phyloP scores from a whole-genome alignment of 2,329 filamentous ascomycete genomes.

The Nigrospora osmanthi region DNA sequence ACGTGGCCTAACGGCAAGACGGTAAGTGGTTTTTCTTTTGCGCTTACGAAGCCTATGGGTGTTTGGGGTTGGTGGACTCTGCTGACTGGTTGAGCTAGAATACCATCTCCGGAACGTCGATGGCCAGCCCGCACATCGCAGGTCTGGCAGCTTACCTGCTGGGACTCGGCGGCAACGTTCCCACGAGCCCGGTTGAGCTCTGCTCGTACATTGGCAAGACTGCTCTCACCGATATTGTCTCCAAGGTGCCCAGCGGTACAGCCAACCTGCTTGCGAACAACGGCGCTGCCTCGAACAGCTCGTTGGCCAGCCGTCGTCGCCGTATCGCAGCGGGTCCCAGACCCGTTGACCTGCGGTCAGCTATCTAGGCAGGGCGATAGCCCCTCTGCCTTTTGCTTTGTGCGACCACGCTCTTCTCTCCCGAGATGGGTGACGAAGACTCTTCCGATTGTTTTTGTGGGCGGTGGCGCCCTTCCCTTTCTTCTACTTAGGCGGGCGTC shows the following conservation, averaged over 20 bases:
- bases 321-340: no score
- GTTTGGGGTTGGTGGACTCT: conserved; percentile 7
- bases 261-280: conserved; percentile 27
- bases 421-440: no score
- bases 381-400: no score
- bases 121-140: conserved; percentile 26
- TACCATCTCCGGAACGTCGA: conserved; percentile 39
- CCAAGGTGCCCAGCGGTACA: conserved; percentile 22
- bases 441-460: no score
- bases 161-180: background rate
- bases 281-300: conserved; percentile 10
- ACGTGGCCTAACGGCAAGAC: conserved; percentile 33
- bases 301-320: no score
- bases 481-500: no score
- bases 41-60: background rate
- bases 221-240: conserved; percentile 29
- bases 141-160: conserved; percentile 27
- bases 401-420: no score
- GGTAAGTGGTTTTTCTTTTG: conserved; percentile 7
- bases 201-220: conserved; percentile 34
- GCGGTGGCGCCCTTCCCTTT: no score
- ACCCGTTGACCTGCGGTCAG: no score
- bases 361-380: no score
- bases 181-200: conserved; percentile 26
- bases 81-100: conserved; percentile 23